Base-by-base conservation (phyloP, 139 green algal genomes). In the Bryopsis sp. region DNA sequence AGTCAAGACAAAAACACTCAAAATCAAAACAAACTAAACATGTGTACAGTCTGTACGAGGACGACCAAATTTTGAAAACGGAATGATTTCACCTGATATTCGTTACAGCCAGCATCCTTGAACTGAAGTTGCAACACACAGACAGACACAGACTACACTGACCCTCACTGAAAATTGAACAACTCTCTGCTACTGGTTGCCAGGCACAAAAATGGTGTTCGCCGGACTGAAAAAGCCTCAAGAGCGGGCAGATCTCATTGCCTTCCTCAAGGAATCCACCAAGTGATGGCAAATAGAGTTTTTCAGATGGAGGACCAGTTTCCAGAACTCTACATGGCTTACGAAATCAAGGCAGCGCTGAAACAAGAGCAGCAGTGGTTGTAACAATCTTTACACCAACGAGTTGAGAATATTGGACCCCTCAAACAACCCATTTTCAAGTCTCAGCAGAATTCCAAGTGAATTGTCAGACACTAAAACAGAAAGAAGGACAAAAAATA, bases 161-260 rank as follows among this genome's bases (percentile, higher is more conserved):
- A 26, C 43, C 15, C 43, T 19, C 19, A 19, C 19, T 19, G 19
- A 54, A 26, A 11, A 15, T 24, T 1, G 28, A 29, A 8, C 4
- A 72, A 6, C 1, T 22, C 28, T n/a, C 68, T 22, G 54, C 3
- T 33, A 24, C 67, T 80, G 78, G 71, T 77, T 81, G 70, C 74
- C 88, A 85, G 92, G 92, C 47, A 97, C 86, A n/a, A 97, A 99
- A 85, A 99, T 99, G 93, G 94, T 99, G 39, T 99, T 99, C 75
- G 89, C 94, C 33, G 93, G 93, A 7, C 78, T 99, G 39, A 99
- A 99, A 83, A 98, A 98, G 85, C 86, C 86, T 0, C 82, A 96
- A 69, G 89, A 95, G 39, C 82, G 86, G 3, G 79, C 82, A 5
- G 84, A 90, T 72, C 74, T 95, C 11, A 96, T 96, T 48, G 86